Base-by-base conservation (phyloP, 2,329 filamentous ascomycete genomes). In the Metarhizium anisopliae region DNA sequence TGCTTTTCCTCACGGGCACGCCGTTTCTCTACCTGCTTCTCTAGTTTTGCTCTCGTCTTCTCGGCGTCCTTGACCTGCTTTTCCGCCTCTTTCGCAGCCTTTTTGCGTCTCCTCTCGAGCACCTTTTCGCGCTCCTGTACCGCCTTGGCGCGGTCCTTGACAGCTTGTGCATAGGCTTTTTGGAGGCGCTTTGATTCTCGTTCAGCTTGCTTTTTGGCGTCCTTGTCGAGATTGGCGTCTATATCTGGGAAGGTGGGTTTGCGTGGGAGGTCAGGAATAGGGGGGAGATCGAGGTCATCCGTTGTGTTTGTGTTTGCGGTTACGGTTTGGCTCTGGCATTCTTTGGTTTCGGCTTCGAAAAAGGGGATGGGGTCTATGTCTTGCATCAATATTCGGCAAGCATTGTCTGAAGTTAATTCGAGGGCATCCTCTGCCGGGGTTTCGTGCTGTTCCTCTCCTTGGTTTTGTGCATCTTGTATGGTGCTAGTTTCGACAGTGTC, bases 131-230 rank as follows among this genome's bases (percentile, higher is more conserved):
- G 79, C 56, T 87, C 83, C 51, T 79, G 79, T 51, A 90, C 74
- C 10, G 80, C 78, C 61, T 81, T 86, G 43, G 84, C 80, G 40
- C 83, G 83, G 57, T 84, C 79, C 68, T 88, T 89, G 58, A 88
- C 68, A 11, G 83, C 81, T 63, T 82, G 78, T 32, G 86, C 79
- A 65, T 90, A 87, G 8, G 76, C 75, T 64, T 89, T 89, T 36
- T 83, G 74, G 1, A 76, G 74, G 13, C 80, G 77, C 53, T 82
- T 81, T 55, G 83, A 77, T 62, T 90, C 85, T 56, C 85, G 87
- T 62, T 89, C 84, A 1, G 84, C 86, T 45, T 83, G 77, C 62
- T 87, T 89, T 8, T 83, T 81, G 32, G 81, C 74, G 6, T 83
- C 80, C 63, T 86, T 86, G 68, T 89, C 83, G 2, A 77, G 72